Conservation (phyloP, 352 stramenopile species). For the Peronospora destructor region DNA sequence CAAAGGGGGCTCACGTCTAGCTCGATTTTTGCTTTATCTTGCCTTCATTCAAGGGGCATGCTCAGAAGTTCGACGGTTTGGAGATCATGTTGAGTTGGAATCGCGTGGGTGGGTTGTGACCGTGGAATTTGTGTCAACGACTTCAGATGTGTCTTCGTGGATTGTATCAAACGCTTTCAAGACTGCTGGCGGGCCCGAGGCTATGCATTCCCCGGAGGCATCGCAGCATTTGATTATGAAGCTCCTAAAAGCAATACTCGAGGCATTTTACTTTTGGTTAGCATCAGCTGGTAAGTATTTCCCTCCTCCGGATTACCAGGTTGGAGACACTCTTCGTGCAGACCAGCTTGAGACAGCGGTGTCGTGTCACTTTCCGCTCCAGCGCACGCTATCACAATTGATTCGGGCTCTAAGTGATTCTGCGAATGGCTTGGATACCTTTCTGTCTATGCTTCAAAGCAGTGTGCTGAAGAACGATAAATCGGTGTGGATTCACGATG, state of each 20-base stretch:
- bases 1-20: slow-evolving; percentile 46
- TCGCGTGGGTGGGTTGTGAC: slow-evolving; percentile 76
- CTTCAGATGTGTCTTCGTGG: slow-evolving; percentile 72
- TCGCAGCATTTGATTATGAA: slow-evolving; percentile 38
- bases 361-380: slow-evolving; percentile 76
- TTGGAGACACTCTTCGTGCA: slow-evolving; percentile 43
- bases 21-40: slow-evolving; percentile 66
- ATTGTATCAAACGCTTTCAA: slow-evolving; percentile 79
- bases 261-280: slow-evolving; percentile 79
- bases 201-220: slow-evolving; percentile 17
- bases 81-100: slow-evolving; percentile 72
- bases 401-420: slow-evolving; percentile 65
- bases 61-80: slow-evolving; percentile 50
- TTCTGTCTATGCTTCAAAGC: slow-evolving; percentile 46
- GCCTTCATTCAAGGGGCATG: slow-evolving; percentile 72
- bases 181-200: slow-evolving; percentile 20
- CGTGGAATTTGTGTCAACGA: slow-evolving; percentile 79
- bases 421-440: slow-evolving; percentile 42
- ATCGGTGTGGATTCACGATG: slow-evolving; percentile 55
- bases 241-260: slow-evolving; percentile 58
- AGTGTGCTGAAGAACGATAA: slow-evolving; percentile 18
- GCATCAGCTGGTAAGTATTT: slow-evolving; percentile 73
- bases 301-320: slow-evolving; percentile 46
- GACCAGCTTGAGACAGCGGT: slow-evolving; percentile 60
- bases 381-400: slow-evolving; percentile 68